phyloP scores from a whole-genome alignment of 2,329 filamentous ascomycete genomes.

The Beauveria asiatica region DNA sequence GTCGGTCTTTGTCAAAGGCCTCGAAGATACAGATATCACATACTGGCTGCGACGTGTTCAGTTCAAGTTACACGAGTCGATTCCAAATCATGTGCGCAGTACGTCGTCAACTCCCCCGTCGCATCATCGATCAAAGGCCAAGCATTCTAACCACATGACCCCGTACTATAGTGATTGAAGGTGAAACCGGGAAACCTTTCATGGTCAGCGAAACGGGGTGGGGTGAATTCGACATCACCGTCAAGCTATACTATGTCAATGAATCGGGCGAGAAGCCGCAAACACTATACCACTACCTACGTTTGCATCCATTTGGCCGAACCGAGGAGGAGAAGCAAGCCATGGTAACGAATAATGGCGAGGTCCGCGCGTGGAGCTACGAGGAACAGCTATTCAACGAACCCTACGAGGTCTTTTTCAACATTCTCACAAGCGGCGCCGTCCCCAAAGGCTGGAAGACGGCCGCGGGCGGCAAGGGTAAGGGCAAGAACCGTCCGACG shows the following conservation, averaged over 20 bases:
- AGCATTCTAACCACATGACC: background rate
- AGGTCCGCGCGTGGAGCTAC: constrained; percentile 72
- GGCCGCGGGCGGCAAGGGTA: constrained; percentile 39
- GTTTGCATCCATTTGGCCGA: constrained; percentile 82
- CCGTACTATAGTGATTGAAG: constrained; percentile 53
- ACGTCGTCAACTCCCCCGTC: constrained; percentile 27
- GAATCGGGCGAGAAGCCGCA: constrained; percentile 89
- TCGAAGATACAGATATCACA: constrained; percentile 83
- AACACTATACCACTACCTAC: constrained; percentile 87
- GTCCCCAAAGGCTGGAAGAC: constrained; percentile 39
- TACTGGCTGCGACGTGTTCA: constrained; percentile 96
- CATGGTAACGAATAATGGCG: constrained; percentile 47
- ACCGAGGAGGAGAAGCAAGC: constrained; percentile 63
- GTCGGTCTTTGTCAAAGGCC: constrained; percentile 86
- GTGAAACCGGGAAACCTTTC: constrained; percentile 60
- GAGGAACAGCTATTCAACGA: constrained; percentile 98
- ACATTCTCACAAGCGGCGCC: constrained; percentile 69
- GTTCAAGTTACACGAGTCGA: constrained; percentile 97
- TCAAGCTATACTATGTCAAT: constrained; percentile 87
- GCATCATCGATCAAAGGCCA: background rate
- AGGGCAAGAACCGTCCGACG: constrained; percentile 34
- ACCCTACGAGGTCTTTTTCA: constrained; percentile 86
- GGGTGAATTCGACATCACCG: constrained; percentile 95
- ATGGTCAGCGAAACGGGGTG: constrained; percentile 88
- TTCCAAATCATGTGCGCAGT: constrained; percentile 81